Evolutionary conservation across 1,284 basidiomycete species (phyloP).

Genomic region (Fomitiporia mediterranea): DNA sequence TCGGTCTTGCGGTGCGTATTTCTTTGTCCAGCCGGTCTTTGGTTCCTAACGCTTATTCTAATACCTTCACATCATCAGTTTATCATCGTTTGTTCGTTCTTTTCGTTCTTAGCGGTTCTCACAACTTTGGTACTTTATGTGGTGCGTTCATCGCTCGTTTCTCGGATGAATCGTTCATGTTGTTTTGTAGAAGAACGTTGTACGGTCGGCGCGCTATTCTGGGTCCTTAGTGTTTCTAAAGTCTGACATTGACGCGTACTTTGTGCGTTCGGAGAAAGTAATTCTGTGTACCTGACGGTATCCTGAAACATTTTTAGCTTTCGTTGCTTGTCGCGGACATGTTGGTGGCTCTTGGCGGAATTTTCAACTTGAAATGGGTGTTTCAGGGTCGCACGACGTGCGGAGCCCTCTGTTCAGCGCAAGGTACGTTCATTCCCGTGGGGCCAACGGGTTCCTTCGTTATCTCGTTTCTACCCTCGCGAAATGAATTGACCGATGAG

Average conservation of each 20-base stretch:
- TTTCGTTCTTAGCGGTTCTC: slow-evolving; percentile 2
- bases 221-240: not conserved
- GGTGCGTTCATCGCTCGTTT: slow-evolving; percentile 5
- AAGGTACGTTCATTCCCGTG: slow-evolving; percentile 8
- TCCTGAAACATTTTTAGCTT: slow-evolving; percentile 9
- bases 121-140: slow-evolving; percentile 8
- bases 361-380: slow-evolving; percentile 17
- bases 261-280: slow-evolving; percentile 5
- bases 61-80: not conserved
- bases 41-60: not conserved
- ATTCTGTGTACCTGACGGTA: not conserved
- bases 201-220: not conserved
- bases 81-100: slow-evolving; percentile 8
- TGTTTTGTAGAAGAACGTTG: not conserved
- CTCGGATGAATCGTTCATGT: not conserved
- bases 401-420: slow-evolving; percentile 14
- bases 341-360: slow-evolving; percentile 16
- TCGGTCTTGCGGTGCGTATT: slow-evolving; percentile 9
- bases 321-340: slow-evolving; percentile 16
- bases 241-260: slow-evolving; percentile 16
- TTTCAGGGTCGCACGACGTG: slow-evolving; percentile 3
- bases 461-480: not conserved
- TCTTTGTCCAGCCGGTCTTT: not conserved
- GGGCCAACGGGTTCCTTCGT: too few relatives aligned
- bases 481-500: not conserved